Evolutionary conservation across 129 eudicot genomes (phyloP).

Genomic region (Centrapalus pauciflorus): DNA sequence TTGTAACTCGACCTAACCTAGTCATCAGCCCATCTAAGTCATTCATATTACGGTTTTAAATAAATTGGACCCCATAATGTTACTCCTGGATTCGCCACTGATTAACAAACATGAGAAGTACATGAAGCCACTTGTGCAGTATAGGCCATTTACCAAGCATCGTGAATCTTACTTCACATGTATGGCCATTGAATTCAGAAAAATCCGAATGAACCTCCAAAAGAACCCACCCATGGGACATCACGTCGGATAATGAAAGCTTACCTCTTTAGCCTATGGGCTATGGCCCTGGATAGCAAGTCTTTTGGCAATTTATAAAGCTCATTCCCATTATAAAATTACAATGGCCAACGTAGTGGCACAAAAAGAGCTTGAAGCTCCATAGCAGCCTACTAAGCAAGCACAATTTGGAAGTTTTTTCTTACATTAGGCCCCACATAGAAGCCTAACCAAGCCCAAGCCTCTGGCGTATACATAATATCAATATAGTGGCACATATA

Average conservation of each 20-base stretch:
- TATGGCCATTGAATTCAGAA: conserved; percentile 4
- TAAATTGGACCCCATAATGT: too few species aligned
- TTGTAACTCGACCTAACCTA: too few species aligned
- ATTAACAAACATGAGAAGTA: conserved; percentile 2
- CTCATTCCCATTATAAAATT: too few species aligned
- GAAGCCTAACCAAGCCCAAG: neutral
- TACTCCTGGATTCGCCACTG: too few species aligned
- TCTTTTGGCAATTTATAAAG: neutral
- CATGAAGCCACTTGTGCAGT: neutral
- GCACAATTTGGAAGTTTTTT: neutral
- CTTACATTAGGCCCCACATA: neutral
- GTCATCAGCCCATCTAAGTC: too few species aligned
- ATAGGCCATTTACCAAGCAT: conserved; percentile 8
- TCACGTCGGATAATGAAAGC: neutral
- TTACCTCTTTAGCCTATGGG: neutral
- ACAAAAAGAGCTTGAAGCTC: neutral
- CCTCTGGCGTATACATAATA: too few species aligned
- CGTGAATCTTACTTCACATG: conserved; percentile 7
- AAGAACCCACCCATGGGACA: conserved; percentile 2
- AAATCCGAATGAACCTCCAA: neutral
- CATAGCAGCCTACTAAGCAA: neutral
- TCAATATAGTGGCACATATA: too few species aligned
- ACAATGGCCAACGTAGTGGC: too few species aligned
- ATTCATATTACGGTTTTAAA: too few species aligned
- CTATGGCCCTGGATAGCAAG: conserved; percentile 3